Base-by-base conservation (phyloP, 345 rosid species). In the Eucalyptus pauciflora region DNA sequence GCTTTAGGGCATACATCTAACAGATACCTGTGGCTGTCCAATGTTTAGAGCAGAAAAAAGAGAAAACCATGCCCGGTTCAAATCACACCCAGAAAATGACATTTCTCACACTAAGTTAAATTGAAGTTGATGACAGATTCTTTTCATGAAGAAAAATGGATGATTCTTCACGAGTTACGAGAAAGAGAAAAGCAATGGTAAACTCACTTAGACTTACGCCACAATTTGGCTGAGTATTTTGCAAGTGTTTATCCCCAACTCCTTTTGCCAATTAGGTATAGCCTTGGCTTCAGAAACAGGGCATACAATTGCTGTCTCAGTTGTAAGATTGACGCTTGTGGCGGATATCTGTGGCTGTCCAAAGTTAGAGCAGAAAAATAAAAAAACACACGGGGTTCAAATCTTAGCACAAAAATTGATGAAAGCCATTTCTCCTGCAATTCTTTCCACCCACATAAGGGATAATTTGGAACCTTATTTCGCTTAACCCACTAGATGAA, bases 261-360 rank as follows among this genome's bases (percentile, higher is more conserved):
- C 49, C 49, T 46, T 46, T 46, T 9, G 11, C 49, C 49, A 46
- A 46, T 49, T 49, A 49, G 50, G 50, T 49, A 49, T 49, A 49
- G 50, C 50, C 50, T 49, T 11, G 50, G 50, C 14, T 49, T 49
- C 50, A 11, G 50, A 49, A 49, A 49, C 14, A 49, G 50, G 50
- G 5, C 50, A 49, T 49, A 12, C 50, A 49, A 49, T 49, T 49
- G 14, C 50, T 49, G 50, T 49, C 50, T 49, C 50, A 49, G 50
- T 49, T 49, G 50, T 49, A 49, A 12, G 50, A 49, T 96, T 96
- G 87, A 97, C 98, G 91, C 93, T 95, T 85, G 99, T 97, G 89
- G 99, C 90, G 27, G 95, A 96, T 87, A 97, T 98, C 94, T 95
- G 97, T 88, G 99, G 95, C 99, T 97, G 95, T 91, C 90, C 92